Conservation (phyloP, 2,329 filamentous ascomycete genomes). For the Colletotrichum trifolii region DNA sequence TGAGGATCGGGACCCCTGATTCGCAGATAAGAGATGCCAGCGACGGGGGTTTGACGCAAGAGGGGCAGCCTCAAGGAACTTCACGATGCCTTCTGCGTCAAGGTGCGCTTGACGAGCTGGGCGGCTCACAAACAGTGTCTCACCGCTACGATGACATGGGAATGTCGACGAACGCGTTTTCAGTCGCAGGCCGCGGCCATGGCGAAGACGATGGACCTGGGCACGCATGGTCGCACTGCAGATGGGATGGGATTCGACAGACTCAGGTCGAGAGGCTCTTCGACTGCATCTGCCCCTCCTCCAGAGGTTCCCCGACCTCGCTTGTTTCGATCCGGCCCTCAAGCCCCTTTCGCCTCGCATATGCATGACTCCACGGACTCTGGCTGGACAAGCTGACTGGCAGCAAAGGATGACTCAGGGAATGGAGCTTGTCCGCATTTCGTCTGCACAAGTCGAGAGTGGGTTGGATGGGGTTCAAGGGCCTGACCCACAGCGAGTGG, state of each 20-base stretch:
- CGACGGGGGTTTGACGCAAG: not conserved
- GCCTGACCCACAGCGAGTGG: constrained; percentile 8
- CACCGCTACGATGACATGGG: constrained; percentile 31
- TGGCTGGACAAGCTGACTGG: constrained; percentile 21
- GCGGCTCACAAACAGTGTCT: not conserved
- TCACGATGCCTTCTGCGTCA: not conserved
- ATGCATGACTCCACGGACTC: constrained; percentile 28
- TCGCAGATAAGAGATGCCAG: no score
- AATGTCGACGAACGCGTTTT: not conserved
- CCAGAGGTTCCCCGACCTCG: constrained; percentile 24
- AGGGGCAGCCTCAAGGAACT: not conserved
- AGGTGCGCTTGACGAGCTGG: no score
- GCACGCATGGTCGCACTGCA: constrained; percentile 7
- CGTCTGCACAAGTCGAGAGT: no score
- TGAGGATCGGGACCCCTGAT: no score
- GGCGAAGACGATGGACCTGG: constrained; percentile 10
- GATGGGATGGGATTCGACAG: constrained; percentile 17
- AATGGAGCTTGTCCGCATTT: not conserved
- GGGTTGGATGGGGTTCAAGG: no score
- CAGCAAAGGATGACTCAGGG: constrained; percentile 6
- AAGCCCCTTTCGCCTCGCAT: constrained; percentile 35
- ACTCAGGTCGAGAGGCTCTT: constrained; percentile 17
- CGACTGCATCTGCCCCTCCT: not conserved
- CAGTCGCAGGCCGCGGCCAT: constrained; percentile 7
- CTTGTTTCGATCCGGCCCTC: constrained; percentile 27